Conservation (phyloP, 495 filamentous ascomycete species). For the Aspergillus saccharolyticus region DNA sequence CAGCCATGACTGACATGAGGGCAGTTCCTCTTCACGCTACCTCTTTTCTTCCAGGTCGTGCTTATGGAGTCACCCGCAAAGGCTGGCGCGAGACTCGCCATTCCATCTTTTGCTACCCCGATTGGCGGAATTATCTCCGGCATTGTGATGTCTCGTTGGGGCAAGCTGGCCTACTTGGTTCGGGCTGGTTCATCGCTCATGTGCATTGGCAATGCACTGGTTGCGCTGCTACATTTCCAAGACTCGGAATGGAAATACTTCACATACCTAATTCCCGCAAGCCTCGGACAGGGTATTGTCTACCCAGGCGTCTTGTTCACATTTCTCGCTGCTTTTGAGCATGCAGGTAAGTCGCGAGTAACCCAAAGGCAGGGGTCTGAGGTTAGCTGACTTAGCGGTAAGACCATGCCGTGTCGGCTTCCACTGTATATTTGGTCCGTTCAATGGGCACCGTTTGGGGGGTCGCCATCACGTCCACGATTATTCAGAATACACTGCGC, state of each 20-base stretch:
- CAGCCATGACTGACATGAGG: neutral
- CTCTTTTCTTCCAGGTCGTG: conserved; percentile 60
- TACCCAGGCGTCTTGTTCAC: conserved; percentile 61
- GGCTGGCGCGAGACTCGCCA: conserved; percentile 53
- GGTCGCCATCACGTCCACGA: conserved; percentile 57
- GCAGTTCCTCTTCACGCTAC: conserved; percentile 62
- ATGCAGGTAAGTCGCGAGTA: conserved; percentile 42
- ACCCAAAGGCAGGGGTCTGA: neutral
- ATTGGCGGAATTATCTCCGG: conserved; percentile 57
- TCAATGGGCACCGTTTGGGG: conserved; percentile 61
- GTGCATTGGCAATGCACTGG: conserved; percentile 53
- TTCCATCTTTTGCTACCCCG: conserved; percentile 58
- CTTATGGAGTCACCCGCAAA: conserved; percentile 56
- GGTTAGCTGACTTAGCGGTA: neutral
- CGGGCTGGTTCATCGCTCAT: conserved; percentile 52
- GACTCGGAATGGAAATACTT: conserved; percentile 60
- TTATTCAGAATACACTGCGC: conserved; percentile 59
- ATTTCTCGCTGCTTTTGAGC: conserved; percentile 57
- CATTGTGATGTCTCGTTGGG: conserved; percentile 61
- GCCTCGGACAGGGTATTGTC: conserved; percentile 59
- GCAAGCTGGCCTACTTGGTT: conserved; percentile 51
- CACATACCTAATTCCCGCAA: conserved; percentile 58
- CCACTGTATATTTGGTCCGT: conserved; percentile 58
- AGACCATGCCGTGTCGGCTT: conserved; percentile 63
- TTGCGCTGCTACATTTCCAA: conserved; percentile 50